Evolutionary conservation across 495 filamentous ascomycete genomes (phyloP), one percentile per base, ranked within the genome.

Genomic region (Daldinia vernicosa): DNA sequence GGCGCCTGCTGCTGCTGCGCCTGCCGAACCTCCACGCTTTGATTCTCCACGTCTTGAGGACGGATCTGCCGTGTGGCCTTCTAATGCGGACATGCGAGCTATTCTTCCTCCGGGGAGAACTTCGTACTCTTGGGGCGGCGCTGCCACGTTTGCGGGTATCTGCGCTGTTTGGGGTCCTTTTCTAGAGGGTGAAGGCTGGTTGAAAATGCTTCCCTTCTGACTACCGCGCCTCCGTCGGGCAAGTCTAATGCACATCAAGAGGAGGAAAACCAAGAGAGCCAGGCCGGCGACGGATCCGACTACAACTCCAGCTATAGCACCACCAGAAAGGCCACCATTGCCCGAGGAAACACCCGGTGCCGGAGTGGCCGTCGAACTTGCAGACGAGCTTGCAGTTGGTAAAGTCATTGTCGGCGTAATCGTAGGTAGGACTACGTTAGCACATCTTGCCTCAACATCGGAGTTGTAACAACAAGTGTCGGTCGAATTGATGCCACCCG

Each of bases 381-480:
- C 68, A 7, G 83, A 80, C 3, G 82, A 63, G 27, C 82, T 87
- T 17, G 80, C 73, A 12, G 82, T 78, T 26, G 87, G 86, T 28
- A 95, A 86, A 2, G 90, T 88, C 59, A 92, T 88, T 64, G 90
- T 85, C 6, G 91, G 86, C 7, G 89, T 91, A 30, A 91, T 88
- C 1, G 85, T 86, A 9, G 95, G 96, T 32, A 99, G 83, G 28
- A 87, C 81, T 32, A 99, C 90, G 35, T 86, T 85, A 32, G 81
- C 77, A 74, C 96, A 99, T 60, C 89, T 87, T 30, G 72, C 77
- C 51, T 91, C 83, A 24, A 90, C 88, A 70, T 93, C 85, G n/a
- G 94, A 89, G 71, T 89, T 92, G 60, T 91, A 88, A 75, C 96
- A 99, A 82, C 96, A 99, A 0, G 94, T 95, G 79, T 99, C 96